Base-by-base conservation (phyloP, 2,329 filamentous ascomycete genomes). In the Sordariomycetes sp. region DNA sequence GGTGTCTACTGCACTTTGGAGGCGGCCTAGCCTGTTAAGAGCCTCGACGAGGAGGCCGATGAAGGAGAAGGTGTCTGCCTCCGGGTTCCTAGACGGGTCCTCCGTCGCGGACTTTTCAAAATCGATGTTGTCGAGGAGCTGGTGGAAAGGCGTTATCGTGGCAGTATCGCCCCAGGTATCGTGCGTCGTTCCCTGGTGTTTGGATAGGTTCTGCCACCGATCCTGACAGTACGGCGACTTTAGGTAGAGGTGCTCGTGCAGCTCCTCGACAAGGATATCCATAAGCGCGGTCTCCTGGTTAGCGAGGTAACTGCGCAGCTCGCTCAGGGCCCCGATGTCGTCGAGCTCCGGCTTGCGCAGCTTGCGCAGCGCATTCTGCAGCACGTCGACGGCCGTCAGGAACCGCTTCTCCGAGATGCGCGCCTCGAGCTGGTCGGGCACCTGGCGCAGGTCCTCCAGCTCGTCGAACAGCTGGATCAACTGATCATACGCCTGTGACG, bases 201-300 rank as follows among this genome's bases (percentile, higher is more conserved):
- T 86, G 42, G 85, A 79, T 59, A 95, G 82, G 59, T 80, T 81
- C 70, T 95, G 95, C 94, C 94, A 99, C 62, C 94, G 80, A 67
- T 96, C 90, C 67, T 96, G 90, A 67, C 92, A 97, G 68, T 99
- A 99, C 0, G 92, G 94, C 3, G 92, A 97, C 68, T 97, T 97
- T 45, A 99, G 82, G 67, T 99, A 99, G 3, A 99, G 78, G 71
- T 99, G 94, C 68, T 95, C 94, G 67, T 99, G 94, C 36, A 99
- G 76, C 70, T 99, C 94, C 68, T 99, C 94, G n/a, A 97, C 85
- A 58, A 99, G 70, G 56, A 97, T 97, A 66, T 99, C 94, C 66
- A 92, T 92, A 61, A 99, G 74, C 0, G 89, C 82, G 32, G 86
- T 88, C 72, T 99, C 94, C 68, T 99, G 95, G 66, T 96, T 97